phyloP scores from a whole-genome alignment of 2,329 filamentous ascomycete genomes.

The Pestalotiopsis sp. region DNA sequence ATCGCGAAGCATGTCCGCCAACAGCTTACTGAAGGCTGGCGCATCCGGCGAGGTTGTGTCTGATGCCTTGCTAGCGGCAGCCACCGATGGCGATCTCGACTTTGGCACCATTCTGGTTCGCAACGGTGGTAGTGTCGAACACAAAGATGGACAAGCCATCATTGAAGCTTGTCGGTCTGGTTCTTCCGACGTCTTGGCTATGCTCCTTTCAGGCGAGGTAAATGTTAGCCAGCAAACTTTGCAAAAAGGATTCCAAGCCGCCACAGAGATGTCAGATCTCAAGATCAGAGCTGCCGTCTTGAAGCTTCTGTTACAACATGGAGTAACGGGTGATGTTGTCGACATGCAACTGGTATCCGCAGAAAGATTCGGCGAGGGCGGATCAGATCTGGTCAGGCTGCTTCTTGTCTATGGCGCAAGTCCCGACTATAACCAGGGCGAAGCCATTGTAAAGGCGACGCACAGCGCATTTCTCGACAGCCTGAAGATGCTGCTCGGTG shows the following conservation, averaged over 20 bases:
- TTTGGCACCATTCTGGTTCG: constrained; percentile 53
- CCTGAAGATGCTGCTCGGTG: constrained; percentile 52
- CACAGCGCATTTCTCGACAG: constrained; percentile 51
- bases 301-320: constrained; percentile 49
- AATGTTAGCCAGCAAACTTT: constrained; percentile 44
- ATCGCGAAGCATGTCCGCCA: constrained; percentile 44
- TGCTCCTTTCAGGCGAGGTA: constrained; percentile 47
- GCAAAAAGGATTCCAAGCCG: constrained; percentile 55
- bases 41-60: constrained; percentile 48
- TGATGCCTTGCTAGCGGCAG: constrained; percentile 51
- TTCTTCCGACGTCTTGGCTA: constrained; percentile 47
- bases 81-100: constrained; percentile 53
- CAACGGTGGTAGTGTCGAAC: constrained; percentile 52
- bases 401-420: constrained; percentile 55
- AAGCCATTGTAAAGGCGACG: constrained; percentile 56
- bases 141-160: constrained; percentile 54
- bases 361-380: constrained; percentile 51
- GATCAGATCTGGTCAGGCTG: constrained; percentile 49
- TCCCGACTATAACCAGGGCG: constrained; percentile 55
- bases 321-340: constrained; percentile 52
- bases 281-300: constrained; percentile 51
- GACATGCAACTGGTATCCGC: constrained; percentile 56
- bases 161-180: constrained; percentile 56
- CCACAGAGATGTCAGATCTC: constrained; percentile 53
- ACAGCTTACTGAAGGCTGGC: constrained; percentile 46